phyloP scores from a whole-genome alignment of 2,329 filamentous ascomycete species.

The Bipolaris oryzae region DNA sequence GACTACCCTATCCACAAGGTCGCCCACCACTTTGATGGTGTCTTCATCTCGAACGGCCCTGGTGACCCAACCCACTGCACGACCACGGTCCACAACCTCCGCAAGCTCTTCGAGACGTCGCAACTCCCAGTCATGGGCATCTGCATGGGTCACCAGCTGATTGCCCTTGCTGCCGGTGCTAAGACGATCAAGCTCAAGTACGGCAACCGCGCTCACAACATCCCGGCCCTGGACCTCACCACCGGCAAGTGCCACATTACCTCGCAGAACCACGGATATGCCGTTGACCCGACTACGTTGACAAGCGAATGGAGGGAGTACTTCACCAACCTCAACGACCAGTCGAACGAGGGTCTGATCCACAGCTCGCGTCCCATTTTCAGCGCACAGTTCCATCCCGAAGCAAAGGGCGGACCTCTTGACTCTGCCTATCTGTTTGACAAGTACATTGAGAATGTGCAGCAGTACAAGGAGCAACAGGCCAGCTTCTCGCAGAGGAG shows the following conservation, averaged over 20 bases:
- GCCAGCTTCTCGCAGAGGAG: constrained; percentile 75
- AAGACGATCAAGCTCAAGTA: constrained; percentile 98
- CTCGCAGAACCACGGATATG: constrained; percentile 97
- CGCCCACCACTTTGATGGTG: constrained; percentile 94
- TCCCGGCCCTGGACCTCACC: constrained; percentile 90
- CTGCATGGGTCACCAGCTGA: constrained; percentile 94
- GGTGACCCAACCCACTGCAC: constrained; percentile 98
- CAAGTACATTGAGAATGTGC: constrained; percentile 89
- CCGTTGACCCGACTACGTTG: constrained; percentile 83
- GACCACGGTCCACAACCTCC: constrained; percentile 90
- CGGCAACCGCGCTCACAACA: constrained; percentile 98
- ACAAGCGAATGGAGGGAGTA: constrained; percentile 93
- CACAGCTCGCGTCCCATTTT: constrained; percentile 97
- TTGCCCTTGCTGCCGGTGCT: constrained; percentile 87
- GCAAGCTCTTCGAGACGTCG: constrained; percentile 87
- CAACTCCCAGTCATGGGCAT: constrained; percentile 96
- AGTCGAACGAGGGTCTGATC: constrained; percentile 96
- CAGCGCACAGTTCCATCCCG: constrained; percentile 97
- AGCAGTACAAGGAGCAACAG: constrained; percentile 85
- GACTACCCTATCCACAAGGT: constrained; percentile 99
- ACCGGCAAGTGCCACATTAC: constrained; percentile 99
- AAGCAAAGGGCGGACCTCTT: constrained; percentile 95
- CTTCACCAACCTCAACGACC: constrained; percentile 98
- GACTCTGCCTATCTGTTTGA: constrained; percentile 97
- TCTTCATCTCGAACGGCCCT: constrained; percentile 99